These are phyloP conservation scores for Beauveria varroae DNA, from an alignment of 2,329 filamentous ascomycete genomes.

Conservation along the genomic window DNA sequence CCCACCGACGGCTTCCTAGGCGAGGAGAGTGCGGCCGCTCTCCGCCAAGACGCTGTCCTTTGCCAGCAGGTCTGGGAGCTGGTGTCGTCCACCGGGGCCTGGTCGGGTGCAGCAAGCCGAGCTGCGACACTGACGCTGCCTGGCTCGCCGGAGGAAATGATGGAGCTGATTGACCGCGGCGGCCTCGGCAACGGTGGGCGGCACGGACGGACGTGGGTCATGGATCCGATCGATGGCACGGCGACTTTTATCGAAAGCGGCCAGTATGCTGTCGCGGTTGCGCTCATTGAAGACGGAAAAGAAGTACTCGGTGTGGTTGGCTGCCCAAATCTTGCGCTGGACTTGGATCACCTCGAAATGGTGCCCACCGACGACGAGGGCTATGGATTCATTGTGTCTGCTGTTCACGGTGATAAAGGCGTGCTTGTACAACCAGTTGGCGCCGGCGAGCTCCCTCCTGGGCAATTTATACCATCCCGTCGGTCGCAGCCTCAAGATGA, in stretches of 20 bases:
- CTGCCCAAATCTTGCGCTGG: conserved; percentile 30
- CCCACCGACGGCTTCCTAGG: conserved; percentile 43
- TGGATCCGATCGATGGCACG: conserved; percentile 46
- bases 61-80: conserved; percentile 44
- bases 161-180: conserved; percentile 45
- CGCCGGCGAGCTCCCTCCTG: neutral
- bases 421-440: neutral
- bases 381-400: neutral
- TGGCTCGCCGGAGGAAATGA: conserved; percentile 38
- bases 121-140: conserved; percentile 25
- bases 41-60: conserved; percentile 35
- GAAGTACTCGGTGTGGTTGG: conserved; percentile 37
- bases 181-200: conserved; percentile 26
- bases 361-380: neutral
- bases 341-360: conserved; percentile 13
- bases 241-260: conserved; percentile 38
- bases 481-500: neutral
- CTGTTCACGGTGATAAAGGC: neutral
- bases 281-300: conserved; percentile 35
- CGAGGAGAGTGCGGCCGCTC: conserved; percentile 42
- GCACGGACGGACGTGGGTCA: conserved; percentile 36
- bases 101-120: neutral
- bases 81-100: conserved; percentile 23
- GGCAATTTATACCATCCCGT: neutral
- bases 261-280: conserved; percentile 42